Evolutionary conservation across 208 protist genomes (phyloP).

Genomic region (Novymonas esmeraldas): DNA sequence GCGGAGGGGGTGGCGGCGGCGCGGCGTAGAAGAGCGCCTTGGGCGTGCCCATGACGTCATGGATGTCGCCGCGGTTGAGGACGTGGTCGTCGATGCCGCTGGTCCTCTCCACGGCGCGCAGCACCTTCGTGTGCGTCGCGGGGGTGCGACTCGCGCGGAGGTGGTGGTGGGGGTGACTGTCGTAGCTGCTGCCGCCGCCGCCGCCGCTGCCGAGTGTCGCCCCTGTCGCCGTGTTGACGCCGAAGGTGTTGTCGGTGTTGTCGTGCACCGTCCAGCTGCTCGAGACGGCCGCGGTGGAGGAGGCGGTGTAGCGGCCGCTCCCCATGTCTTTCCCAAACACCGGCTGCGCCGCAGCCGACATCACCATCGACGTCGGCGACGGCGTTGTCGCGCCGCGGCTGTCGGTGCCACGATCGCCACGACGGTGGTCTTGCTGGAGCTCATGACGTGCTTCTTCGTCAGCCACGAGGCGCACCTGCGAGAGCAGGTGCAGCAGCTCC

Average conservation of each 20-base stretch:
- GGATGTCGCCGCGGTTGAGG: neutral
- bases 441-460: conserved; percentile 21
- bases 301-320: conserved; percentile 25
- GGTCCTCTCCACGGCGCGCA: neutral
- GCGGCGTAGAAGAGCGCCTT: conserved; percentile 29
- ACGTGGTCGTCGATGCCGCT: neutral
- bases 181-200: neutral
- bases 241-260: conserved; percentile 5
- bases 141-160: conserved; percentile 11
- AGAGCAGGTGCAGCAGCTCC: conserved; percentile 37
- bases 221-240: neutral
- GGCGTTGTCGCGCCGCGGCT: neutral
- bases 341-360: no score
- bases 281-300: conserved; percentile 18
- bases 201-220: neutral
- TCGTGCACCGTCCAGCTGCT: conserved; percentile 27
- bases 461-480: conserved; percentile 25
- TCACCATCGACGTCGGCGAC: no score
- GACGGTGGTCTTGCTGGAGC: conserved; percentile 6
- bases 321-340: neutral
- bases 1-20: neutral
- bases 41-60: neutral
- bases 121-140: conserved; percentile 19
- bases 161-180: neutral
- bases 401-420: no score